Conservation (phyloP, 768 basidiomycete species). For the Cystoderma amianthinum region DNA sequence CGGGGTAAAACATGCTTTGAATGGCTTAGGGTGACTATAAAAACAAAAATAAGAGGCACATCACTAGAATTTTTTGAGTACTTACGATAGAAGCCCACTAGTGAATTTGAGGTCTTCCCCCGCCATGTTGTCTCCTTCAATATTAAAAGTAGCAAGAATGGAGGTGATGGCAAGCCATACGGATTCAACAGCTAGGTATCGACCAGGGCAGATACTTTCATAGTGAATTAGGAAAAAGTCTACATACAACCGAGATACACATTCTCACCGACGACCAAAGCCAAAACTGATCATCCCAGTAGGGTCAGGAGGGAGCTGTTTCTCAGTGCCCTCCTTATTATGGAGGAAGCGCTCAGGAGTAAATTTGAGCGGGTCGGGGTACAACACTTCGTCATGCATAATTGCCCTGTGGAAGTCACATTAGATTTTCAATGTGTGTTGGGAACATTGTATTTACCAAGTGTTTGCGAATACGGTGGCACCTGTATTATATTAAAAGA, state of each 20-base stretch:
- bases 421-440: no score
- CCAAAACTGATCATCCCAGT: conserved; percentile 18
- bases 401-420: conserved; percentile 33
- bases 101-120: conserved; percentile 12
- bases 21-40: conserved; percentile 16
- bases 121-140: conserved; percentile 23
- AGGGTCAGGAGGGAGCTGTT: conserved; percentile 13
- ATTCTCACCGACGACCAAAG: conserved; percentile 23
- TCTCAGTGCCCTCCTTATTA: no score
- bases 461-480: no score
- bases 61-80: no score
- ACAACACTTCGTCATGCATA: conserved; percentile 41
- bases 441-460: no score
- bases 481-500: background rate
- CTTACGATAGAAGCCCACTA: conserved; percentile 14
- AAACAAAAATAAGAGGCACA: conserved; percentile 1
- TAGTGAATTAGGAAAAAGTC: no score
- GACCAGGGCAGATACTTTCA: conserved; percentile 30
- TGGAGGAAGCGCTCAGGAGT: conserved; percentile 49
- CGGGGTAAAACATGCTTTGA: conserved; percentile 13
- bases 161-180: conserved; percentile 22
- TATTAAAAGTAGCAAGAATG: conserved; percentile 18
- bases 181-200: conserved; percentile 21
- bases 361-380: conserved; percentile 45
- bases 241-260: no score